Percentiles rank a stretch among this genome's conserved stretches.
Evolutionary conservation across 208 protist genomes (phyloP).

Genomic region (Leishmania guyanensis): DNA sequence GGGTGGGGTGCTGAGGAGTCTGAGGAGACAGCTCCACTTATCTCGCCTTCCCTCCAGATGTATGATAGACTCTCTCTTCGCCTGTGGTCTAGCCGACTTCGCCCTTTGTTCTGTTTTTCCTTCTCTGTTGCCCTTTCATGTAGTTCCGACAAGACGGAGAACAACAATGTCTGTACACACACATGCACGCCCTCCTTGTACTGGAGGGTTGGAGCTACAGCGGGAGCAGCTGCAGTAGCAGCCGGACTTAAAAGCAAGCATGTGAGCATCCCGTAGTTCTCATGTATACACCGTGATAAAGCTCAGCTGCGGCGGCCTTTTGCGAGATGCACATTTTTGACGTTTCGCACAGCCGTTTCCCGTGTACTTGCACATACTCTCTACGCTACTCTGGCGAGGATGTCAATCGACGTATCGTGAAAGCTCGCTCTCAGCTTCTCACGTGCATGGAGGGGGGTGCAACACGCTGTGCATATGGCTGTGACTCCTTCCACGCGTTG

Average conservation of each 20-base stretch:
- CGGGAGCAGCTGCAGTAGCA: neutral
- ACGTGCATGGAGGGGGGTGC: neutral
- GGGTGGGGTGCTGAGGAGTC: neutral
- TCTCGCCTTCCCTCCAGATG: conserved; percentile 8
- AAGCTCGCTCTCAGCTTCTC: neutral
- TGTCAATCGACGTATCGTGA: neutral
- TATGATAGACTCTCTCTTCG: conserved; percentile 6
- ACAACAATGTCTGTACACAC: neutral
- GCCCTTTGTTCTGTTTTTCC: neutral
- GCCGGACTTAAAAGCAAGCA: neutral
- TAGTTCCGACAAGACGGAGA: neutral
- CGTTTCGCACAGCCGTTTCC: neutral
- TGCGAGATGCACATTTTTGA: neutral
- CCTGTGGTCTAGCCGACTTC: neutral
- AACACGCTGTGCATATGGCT: neutral
- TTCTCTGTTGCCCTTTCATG: neutral
- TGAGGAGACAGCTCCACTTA: neutral
- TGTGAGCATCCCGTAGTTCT: neutral
- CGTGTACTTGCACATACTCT: neutral
- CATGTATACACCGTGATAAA: neutral
- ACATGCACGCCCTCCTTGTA: neutral
- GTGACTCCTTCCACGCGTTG: neutral
- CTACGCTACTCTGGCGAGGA: neutral
- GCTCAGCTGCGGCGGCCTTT: neutral
- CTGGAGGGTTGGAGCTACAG: neutral